phyloP scores from a whole-genome alignment of 2,329 filamentous ascomycete genomes.

The Gliomastix tumulicola region DNA sequence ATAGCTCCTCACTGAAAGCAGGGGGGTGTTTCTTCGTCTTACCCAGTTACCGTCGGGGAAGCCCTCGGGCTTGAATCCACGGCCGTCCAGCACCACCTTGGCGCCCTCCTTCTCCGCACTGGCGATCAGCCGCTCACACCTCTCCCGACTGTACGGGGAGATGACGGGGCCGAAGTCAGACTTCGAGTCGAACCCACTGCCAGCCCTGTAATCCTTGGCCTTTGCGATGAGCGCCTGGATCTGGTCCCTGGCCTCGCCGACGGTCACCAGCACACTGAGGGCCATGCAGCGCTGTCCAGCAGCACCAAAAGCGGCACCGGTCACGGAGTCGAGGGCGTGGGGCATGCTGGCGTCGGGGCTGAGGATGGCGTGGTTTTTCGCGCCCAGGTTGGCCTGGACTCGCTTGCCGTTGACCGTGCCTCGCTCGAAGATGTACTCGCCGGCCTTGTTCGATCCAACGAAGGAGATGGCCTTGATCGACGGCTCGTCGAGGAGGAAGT shows the following conservation, averaged over 20 bases:
- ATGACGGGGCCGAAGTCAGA: slow-evolving; percentile 71
- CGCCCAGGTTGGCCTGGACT: slow-evolving; percentile 71
- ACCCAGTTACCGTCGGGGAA: slow-evolving; percentile 76
- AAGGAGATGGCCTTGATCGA: slow-evolving; percentile 73
- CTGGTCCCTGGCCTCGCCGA: slow-evolving; percentile 70
- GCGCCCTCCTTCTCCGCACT: slow-evolving; percentile 7
- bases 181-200: slow-evolving; percentile 68
- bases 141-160: slow-evolving; percentile 61
- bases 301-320: slow-evolving; percentile 60
- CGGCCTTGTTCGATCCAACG: slow-evolving; percentile 73
- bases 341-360: slow-evolving; percentile 77
- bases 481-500: slow-evolving; percentile 72
- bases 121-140: slow-evolving; percentile 64
- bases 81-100: slow-evolving; percentile 64
- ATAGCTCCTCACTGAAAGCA: too few species aligned
- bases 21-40: too few species aligned
- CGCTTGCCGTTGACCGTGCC: slow-evolving; percentile 75
- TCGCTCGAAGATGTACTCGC: slow-evolving; percentile 69
- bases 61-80: slow-evolving; percentile 62
- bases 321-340: slow-evolving; percentile 66
- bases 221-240: slow-evolving; percentile 64
- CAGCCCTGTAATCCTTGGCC: slow-evolving; percentile 60
- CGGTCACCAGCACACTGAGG: slow-evolving; percentile 54
- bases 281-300: slow-evolving; percentile 66
- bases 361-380: slow-evolving; percentile 74